Evolutionary conservation across 176 grass and related monocot genomes (phyloP), one percentile per base, ranked within the genome.

Genomic region (Oryza nivara): DNA sequence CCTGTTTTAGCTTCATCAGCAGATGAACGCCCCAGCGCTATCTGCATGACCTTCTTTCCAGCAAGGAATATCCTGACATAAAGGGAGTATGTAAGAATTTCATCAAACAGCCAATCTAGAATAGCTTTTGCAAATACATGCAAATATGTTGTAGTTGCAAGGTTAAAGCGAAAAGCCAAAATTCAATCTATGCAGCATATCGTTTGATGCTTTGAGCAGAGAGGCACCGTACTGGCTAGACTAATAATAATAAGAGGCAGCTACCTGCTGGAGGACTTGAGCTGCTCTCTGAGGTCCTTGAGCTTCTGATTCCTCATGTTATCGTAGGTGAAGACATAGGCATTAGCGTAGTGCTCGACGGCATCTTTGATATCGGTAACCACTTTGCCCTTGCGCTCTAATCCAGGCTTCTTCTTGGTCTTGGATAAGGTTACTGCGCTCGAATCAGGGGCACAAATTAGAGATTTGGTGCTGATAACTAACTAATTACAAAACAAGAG

Each of bases 301-400:
- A 99, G 91, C 61, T 86, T 95, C 80, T 92, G 96, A 72, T 97
- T 97, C 77, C 93, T 93, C 96, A 96, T 99, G 71, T 96, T 94
- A 60, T 96, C 90, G 16, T 86, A 96, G 30, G 89, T 94, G n/a
- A 99, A 99, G 30, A 99, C 93, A 72, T 96, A 99, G 17, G 84
- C 88, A 17, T 66, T 90, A 60, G 30, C 30, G 76, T 92, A 83
- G 3, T 74, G 43, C 2, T 96, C 88, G 9, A 96, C 4, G 0
- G 83, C 96, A 12, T 99, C 58, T 78, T 94, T 95, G 41, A 99
- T 96, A 1, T 91, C 76, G 12, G 75, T 52, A 11, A 99, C 96
- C 43, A 99, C 87, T 19, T 80, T 85, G 70, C 94, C 93, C 79
- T 99, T 99, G 34, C 92, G 91, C 46, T 80, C 91, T 65, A 72